Base-by-base conservation (phyloP, 768 basidiomycete genomes). In the Boletellus sp. region DNA sequence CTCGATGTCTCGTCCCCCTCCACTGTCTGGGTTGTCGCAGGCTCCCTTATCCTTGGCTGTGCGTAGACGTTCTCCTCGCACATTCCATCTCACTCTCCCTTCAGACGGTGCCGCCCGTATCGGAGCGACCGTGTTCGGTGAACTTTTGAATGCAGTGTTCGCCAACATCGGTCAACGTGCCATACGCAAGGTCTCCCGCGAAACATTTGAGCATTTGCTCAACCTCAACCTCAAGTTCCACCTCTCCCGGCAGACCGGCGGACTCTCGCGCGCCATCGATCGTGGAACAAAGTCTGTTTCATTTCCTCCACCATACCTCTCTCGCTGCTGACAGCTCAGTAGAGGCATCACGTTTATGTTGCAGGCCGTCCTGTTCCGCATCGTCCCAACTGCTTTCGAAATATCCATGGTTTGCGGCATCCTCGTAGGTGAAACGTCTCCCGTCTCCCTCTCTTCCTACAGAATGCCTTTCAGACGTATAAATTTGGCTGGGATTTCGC, bases 401-500 rank as follows among this genome's bases (percentile, higher is more conserved):
- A 96, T 98, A 55, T 80, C 85, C 3, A 85, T 99, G 77, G 96
- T 99, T 37, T 98, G 94, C 72, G 95, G 94, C 43, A 99, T 99
- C 53, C 70, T 99, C 70, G 94, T 94, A 59, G 20, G 87, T 67
- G 44, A 22, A 6, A 28, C 11, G 8, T 22, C 34, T 23, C 38
- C 9, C 33, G 1, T 42, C 24, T 32, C 7, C 32, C 38, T 13
- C 6, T 15, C 32, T 38, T 31, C 42, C 34, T 45, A 17, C 28
- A 49, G 36, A 53, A 43, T 24, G 9, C 46, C 28, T 45, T 26
- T 15, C 19, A 96, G 94, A 94, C 92, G 2, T 98, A 90, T 62
- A 95, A 97, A 64, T 99, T 96, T 61, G 96, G 96, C 9, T 93
- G 88, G 87, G 87, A 96, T 65, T 99, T 94, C 68, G 95, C 96